These are phyloP conservation scores for Withania somnifera DNA, from an alignment of 305 asterid genomes.

Conservation along the genomic window DNA sequence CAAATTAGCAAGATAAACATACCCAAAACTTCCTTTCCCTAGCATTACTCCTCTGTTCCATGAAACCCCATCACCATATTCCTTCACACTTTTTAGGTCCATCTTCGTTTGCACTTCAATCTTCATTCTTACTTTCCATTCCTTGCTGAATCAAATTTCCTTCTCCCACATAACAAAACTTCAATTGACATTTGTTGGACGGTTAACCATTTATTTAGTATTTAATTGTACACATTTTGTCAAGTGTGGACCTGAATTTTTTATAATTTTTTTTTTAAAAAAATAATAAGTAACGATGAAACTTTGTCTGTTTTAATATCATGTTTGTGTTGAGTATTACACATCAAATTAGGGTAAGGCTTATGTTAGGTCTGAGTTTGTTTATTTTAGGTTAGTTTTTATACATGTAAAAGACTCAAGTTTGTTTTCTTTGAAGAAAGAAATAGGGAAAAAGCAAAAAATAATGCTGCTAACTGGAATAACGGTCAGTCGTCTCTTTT, in stretches of 20 bases:
- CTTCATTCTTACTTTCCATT: background rate
- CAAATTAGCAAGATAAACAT: slow-evolving; percentile 60
- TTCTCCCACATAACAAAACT: no score
- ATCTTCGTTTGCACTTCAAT: background rate
- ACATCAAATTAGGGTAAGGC: background rate
- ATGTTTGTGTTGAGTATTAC: background rate
- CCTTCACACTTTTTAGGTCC: slow-evolving; percentile 1
- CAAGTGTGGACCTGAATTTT: no score
- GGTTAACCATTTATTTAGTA: no score
- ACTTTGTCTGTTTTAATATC: no score
- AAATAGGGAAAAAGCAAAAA: background rate
- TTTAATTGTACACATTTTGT: no score
- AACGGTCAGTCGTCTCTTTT: slow-evolving; percentile 43
- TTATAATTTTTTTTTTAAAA: no score
- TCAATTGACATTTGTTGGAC: no score
- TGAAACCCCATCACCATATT: slow-evolving; percentile 68
- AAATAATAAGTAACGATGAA: no score
- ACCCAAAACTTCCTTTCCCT: slow-evolving; percentile 77
- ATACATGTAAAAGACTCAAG: slow-evolving; percentile 29
- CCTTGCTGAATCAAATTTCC: background rate
- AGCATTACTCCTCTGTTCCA: slow-evolving; percentile 74
- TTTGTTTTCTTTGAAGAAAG: slow-evolving; percentile 20
- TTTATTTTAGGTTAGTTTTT: background rate
- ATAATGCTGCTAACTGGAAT: slow-evolving; percentile 37
- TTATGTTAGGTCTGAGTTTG: background rate